These are phyloP conservation scores for Wickerhamomyces subpelliculosus DNA, from an alignment of 805 yeast genomes.

Conservation along the genomic window DNA sequence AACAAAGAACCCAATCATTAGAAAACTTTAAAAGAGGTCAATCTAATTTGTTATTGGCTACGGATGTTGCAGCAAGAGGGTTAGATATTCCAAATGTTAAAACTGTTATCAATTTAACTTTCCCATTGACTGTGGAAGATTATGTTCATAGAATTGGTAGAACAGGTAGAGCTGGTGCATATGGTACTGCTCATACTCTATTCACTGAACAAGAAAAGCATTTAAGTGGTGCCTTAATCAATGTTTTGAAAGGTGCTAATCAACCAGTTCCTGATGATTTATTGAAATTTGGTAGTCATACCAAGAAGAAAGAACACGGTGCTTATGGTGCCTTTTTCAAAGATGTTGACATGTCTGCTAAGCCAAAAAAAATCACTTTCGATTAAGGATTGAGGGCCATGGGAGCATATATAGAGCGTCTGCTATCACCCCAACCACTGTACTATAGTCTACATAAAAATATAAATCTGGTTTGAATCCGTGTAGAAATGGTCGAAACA, in stretches of 20 bases:
- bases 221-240: conserved; percentile 87
- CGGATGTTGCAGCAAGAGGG: conserved; percentile 98
- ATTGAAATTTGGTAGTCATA: conserved; percentile 93
- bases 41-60: conserved; percentile 75
- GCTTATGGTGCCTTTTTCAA: conserved; percentile 98
- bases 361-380: conserved; percentile 86
- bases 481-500: too few species aligned
- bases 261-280: conserved; percentile 95
- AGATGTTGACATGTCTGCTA: conserved; percentile 80
- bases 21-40: conserved; percentile 78
- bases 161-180: conserved; percentile 95
- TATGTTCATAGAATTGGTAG: conserved; percentile 97
- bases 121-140: conserved; percentile 95
- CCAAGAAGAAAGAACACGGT: conserved; percentile 94
- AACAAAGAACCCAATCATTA: conserved; percentile 84
- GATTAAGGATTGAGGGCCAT: too few species aligned
- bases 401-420: too few species aligned
- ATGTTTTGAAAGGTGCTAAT: conserved; percentile 87
- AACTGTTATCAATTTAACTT: conserved; percentile 88
- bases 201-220: conserved; percentile 97
- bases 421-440: too few species aligned
- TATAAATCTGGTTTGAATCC: too few species aligned
- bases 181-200: conserved; percentile 91
- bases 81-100: conserved; percentile 96
- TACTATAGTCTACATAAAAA: too few species aligned